Evolutionary conservation across 495 filamentous ascomycete genomes (phyloP), one percentile per base, ranked within the genome.

Genomic region (Beverwykella pulmonaria): DNA sequence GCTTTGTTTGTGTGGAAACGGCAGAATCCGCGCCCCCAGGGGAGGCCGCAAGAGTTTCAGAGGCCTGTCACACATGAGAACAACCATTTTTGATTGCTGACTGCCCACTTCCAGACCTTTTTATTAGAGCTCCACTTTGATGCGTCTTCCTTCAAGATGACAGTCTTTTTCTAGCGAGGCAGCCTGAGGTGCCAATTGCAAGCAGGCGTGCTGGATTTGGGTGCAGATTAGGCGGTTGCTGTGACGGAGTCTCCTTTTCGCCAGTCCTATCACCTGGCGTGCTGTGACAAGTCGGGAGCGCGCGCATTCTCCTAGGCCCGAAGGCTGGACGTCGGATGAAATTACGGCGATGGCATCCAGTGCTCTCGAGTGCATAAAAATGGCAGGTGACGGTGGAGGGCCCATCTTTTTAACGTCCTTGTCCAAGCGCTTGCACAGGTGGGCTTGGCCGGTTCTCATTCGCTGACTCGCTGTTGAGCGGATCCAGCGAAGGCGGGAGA

Each of bases 391-490:
- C 26, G 55, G 63, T 27, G 9, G 22, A 12, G 49, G 41, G 6
- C 53, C 53, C 63, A 59, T 41, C 17, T 55, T 67, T 53, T 48
- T 36, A 30, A 36, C 25, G 34, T 20, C 26, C 47, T 29, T 27
- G 55, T n/a, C 27, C 22, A 57, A n/a, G 65, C 65, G 65, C 65
- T 53, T 63, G 59, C 59, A 46, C 44, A 46, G 30, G 53, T 25
- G 25, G 52, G 36, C 34, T 2, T 53, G 22, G 14, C 8, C 17
- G 22, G 26, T 36, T 53, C 25, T 58, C 20, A 68, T 68, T 68
- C 65, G 65, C 59, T 68, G 65, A 68, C 65, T 67, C 65, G 65
- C 49, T 19, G 53, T 50, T 20, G 61, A 61, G 57, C 36, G 56
- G 52, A 41, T 52, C 62, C 53, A 49, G 41, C 52, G 41, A 48